Evolutionary conservation across 1,284 basidiomycete species (phyloP), one percentile per base, ranked within the genome.

Genomic region (Mrakiaceae sp.): DNA sequence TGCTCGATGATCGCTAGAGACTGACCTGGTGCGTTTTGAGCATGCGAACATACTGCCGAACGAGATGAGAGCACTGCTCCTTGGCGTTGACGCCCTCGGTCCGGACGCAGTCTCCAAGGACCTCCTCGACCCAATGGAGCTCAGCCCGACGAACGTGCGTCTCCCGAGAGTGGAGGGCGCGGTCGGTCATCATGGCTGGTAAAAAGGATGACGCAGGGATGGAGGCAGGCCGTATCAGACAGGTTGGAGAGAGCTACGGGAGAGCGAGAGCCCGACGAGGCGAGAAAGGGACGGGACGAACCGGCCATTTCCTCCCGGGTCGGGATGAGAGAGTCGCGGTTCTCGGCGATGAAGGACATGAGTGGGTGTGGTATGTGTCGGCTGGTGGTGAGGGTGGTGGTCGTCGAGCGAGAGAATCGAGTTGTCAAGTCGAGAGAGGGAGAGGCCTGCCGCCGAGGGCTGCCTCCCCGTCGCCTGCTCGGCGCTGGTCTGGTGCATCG

Each of bases 1-100:
- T 9, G 51, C 11, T 16, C 7, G 1, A 53, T 1, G 52, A 1
- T 4, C 8, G 51, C 44, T 10, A 10, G 10, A n/a, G n/a, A 52
- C 50, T 8, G 16, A 64, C 63, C 56, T 53, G 9, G 52, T 64
- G 64, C 9, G 64, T 57, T 12, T 53, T 60, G 44, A 61, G 11
- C 64, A 65, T 65, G 46, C 40, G 46, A 14, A 65, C 9, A n/a
- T 57, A 65, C 48, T 65, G 52, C 43, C 59, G 43, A 11, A 57
- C 64, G 55, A 65, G 48, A 16, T 55, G 58, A n/a, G 44, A 27
- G 60, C 64, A 65, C 47, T 60, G 60, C 53, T 65, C 64, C 42
- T 47, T 56, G 3, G 58, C 44, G 58, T 64, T 64, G 5, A 43
- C 53, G 6, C 64, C 64, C 53, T 64, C 64, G 12, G 58, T 60